Evolutionary conservation across 75 land plant genomes (phyloP), one percentile per base, ranked within the genome.

Genomic region (Ceratopteris richardii): DNA sequence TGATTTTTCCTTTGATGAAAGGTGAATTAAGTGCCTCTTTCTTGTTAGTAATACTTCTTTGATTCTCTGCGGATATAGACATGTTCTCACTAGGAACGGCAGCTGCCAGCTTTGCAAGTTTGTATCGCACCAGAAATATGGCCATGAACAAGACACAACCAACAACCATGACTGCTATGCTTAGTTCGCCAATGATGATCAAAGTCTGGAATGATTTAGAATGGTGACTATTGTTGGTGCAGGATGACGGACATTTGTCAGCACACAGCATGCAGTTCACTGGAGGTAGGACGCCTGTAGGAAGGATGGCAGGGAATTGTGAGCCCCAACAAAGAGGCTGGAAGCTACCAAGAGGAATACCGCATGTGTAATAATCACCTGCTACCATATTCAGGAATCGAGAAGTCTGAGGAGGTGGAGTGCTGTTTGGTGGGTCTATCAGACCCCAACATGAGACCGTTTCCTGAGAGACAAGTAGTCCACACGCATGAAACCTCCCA

Each of bases 171-270:
- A 82, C 72, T 5, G 74, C 94, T 56, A 75, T 79, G 18, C 60
- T 74, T 56, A 86, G 36, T 76, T 86, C 94, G 0, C 78, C 81
- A 14, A 86, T 46, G 36, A 88, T 66, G 20, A 86, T 69, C 0
- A 86, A 90, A 41, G 76, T 48, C 43, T 77, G 83, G 16, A 82
- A 46, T 1, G 81, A 71, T 6, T n/a, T 16, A 0, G 33, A 0
- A 0, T 44, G 46, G 7, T 66, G 58, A 58, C 91, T 80, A 2
- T 59, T 58, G 2, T 65, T 63, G 23, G 67, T 25, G 70, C 91
- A 84, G 11, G 22, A 65, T 9, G 44, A 22, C 11, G 73, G 61
- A 12, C 37, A 33, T 4, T 33, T 33, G 37, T 33, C 9, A 3
- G 9, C 18, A 19, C 86, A 85, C 46, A 25, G 52, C 19, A 81